These are phyloP conservation scores for Lactarius evosmus DNA, from an alignment of 768 basidiomycete species.

Conservation along the genomic window DNA sequence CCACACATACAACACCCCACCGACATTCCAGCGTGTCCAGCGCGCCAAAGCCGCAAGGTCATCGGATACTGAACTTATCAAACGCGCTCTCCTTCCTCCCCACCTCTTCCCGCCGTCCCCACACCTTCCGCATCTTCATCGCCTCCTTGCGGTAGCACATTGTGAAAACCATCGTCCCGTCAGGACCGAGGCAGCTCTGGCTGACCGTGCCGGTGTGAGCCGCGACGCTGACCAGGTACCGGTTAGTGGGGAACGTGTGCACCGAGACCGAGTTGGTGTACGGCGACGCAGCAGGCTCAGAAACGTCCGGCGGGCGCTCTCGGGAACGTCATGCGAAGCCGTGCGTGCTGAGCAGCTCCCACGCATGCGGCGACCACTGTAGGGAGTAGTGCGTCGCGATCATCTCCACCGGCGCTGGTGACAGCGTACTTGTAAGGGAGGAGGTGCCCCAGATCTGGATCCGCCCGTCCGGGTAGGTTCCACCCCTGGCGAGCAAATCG, in stretches of 20 bases:
- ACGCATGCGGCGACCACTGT: slow-evolving; percentile 56
- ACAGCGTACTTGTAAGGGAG: slow-evolving; percentile 39
- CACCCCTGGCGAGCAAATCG: slow-evolving; percentile 63
- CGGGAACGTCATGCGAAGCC: slow-evolving; percentile 44
- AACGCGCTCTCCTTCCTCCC: slow-evolving; percentile 27
- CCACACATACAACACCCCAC: background rate
- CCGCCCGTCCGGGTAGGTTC: slow-evolving; percentile 58
- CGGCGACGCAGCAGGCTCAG: slow-evolving; percentile 23
- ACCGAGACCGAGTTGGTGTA: slow-evolving; percentile 46
- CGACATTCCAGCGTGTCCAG: background rate
- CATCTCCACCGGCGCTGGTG: slow-evolving; percentile 47
- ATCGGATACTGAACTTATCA: slow-evolving; percentile 27
- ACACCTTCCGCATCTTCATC: slow-evolving; percentile 69
- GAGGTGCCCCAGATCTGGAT: slow-evolving; percentile 54
- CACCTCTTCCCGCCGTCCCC: too few species aligned
- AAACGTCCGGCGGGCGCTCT: slow-evolving; percentile 19
- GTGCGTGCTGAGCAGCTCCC: slow-evolving; percentile 59
- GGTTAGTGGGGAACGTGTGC: slow-evolving; percentile 53
- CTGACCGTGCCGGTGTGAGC: slow-evolving; percentile 54
- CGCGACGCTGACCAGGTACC: slow-evolving; percentile 48
- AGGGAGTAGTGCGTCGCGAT: slow-evolving; percentile 48
- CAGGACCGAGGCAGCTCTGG: slow-evolving; percentile 61
- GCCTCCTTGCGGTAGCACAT: slow-evolving; percentile 61
- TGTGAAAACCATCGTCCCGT: slow-evolving; percentile 61
- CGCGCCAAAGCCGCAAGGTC: background rate